These are phyloP conservation scores for Leccinellum luteum DNA, from an alignment of 768 basidiomycete species.

Conservation along the genomic window DNA sequence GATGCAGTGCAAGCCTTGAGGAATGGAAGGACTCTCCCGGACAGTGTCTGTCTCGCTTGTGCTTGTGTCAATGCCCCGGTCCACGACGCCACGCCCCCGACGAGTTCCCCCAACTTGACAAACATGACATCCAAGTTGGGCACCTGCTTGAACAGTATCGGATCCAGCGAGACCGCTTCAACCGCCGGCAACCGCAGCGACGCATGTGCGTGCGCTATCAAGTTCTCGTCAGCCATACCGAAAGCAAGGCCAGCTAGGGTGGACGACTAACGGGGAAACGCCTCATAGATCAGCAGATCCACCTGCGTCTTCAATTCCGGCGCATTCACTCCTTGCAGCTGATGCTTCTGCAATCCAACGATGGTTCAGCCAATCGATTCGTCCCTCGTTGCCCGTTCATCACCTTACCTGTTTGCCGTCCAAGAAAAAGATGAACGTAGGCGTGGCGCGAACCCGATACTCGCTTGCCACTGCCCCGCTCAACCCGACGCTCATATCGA, in stretches of 20 bases:
- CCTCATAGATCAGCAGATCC: slow-evolving; percentile 69
- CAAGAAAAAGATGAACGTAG: slow-evolving; percentile 87
- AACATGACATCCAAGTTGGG: slow-evolving; percentile 66
- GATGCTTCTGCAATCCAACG: slow-evolving; percentile 46
- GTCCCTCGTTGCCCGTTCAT: slow-evolving; percentile 2
- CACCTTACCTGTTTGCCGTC: slow-evolving; percentile 64
- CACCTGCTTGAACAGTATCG: slow-evolving; percentile 73
- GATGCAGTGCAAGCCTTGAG: slow-evolving; percentile 52
- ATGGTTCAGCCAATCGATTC: neutral
- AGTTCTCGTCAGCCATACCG: neutral
- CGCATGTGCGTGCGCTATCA: slow-evolving; percentile 72
- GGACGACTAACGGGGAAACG: slow-evolving; percentile 68
- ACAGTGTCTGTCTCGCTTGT: slow-evolving; percentile 51
- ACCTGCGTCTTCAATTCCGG: slow-evolving; percentile 71
- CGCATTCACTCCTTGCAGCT: slow-evolving; percentile 70
- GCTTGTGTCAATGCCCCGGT: slow-evolving; percentile 26
- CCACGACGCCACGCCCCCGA: slow-evolving; percentile 47
- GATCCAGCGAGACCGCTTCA: slow-evolving; percentile 61
- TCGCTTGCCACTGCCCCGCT: slow-evolving; percentile 57
- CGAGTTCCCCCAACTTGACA: slow-evolving; percentile 58
- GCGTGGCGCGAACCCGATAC: slow-evolving; percentile 73
- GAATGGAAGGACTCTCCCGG: slow-evolving; percentile 53
- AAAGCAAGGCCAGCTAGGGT: neutral
- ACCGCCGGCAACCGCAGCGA: slow-evolving; percentile 57
- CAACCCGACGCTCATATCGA: slow-evolving; percentile 74